Percentiles rank a stretch among this genome's conserved stretches.
phyloP scores from a whole-genome alignment of 1,284 basidiomycete genomes.

The Tremellales sp. region DNA sequence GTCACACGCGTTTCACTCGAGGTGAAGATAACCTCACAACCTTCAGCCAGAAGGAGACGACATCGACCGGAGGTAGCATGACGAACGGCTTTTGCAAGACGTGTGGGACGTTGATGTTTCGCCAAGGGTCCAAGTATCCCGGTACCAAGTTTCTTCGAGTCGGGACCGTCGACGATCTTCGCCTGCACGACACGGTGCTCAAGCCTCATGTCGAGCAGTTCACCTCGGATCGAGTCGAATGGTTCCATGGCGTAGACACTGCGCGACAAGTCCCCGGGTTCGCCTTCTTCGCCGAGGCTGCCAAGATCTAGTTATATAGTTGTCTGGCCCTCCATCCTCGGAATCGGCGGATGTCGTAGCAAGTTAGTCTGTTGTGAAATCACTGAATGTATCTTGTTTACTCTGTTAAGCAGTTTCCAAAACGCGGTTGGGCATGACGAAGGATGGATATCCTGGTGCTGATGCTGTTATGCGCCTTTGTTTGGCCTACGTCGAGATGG shows the following conservation, averaged over 20 bases:
- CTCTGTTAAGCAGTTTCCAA: too few relatives aligned
- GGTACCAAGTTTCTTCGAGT: constrained; percentile 28
- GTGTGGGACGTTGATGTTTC: constrained; percentile 45
- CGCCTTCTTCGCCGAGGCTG: neutral
- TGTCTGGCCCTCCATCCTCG: too few relatives aligned
- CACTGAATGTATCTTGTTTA: too few relatives aligned
- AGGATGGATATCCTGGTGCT: too few relatives aligned
- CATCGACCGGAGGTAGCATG: constrained; percentile 29
- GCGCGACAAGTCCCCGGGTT: neutral
- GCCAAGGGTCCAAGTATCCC: constrained; percentile 20
- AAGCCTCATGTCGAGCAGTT: constrained; percentile 39
- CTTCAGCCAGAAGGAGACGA: constrained; percentile 28
- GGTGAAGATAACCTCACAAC: constrained; percentile 32
- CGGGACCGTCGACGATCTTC: constrained; percentile 44
- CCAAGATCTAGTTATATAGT: too few relatives aligned
- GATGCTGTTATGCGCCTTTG: too few relatives aligned
- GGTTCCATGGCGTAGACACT: constrained; percentile 15
- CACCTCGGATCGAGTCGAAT: constrained; percentile 29
- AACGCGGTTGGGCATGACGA: too few relatives aligned
- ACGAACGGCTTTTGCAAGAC: constrained; percentile 44
- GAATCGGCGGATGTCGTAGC: too few relatives aligned
- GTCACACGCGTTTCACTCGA: constrained; percentile 28
- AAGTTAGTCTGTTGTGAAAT: too few relatives aligned
- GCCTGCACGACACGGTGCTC: constrained; percentile 31
- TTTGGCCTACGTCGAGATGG: too few relatives aligned